Conservation (phyloP, 2,329 filamentous ascomycete species). For the Colletotrichum sp. region DNA sequence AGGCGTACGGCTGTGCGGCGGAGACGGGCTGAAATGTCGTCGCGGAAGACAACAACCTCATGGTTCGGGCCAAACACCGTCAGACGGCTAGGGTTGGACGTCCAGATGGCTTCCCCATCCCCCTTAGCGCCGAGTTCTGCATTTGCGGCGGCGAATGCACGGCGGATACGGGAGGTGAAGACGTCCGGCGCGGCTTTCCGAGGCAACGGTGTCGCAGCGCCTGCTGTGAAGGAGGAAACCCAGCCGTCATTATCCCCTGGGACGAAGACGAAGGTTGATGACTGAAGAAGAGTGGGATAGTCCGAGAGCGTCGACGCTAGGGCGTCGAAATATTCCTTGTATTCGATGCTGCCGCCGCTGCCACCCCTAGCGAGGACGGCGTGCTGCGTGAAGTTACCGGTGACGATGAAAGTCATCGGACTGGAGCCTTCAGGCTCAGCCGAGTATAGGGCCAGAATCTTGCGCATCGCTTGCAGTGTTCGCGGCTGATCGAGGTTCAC, state of each 20-base stretch:
- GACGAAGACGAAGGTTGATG: conserved; percentile 87
- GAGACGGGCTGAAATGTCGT: conserved; percentile 83
- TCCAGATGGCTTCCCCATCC: conserved; percentile 80
- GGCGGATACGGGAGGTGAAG: conserved; percentile 86
- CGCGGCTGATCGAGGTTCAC: conserved; percentile 84
- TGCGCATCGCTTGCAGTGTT: conserved; percentile 81
- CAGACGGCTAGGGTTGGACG: conserved; percentile 83
- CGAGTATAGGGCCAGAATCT: conserved; percentile 78
- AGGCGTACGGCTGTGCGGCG: conserved; percentile 79
- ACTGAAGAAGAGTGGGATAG: conserved; percentile 79
- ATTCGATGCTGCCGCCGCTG: conserved; percentile 86
- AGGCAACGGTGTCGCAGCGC: conserved; percentile 73
- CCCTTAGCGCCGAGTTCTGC: conserved; percentile 61
- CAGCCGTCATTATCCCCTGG: conserved; percentile 98
- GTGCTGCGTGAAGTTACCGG: conserved; percentile 80
- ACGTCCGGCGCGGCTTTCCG: conserved; percentile 79
- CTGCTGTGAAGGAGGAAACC: conserved; percentile 83
- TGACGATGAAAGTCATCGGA: conserved; percentile 81
- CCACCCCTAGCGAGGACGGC: conserved; percentile 72
- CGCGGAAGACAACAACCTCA: conserved; percentile 86
- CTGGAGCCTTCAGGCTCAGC: conserved; percentile 65
- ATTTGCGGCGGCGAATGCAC: conserved; percentile 81
- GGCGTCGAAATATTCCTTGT: conserved; percentile 94
- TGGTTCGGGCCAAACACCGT: conserved; percentile 87
- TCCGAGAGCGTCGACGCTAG: conserved; percentile 84